These are phyloP conservation scores for Ormosia emarginata DNA, from an alignment of 306 rosid genomes.

Conservation along the genomic window DNA sequence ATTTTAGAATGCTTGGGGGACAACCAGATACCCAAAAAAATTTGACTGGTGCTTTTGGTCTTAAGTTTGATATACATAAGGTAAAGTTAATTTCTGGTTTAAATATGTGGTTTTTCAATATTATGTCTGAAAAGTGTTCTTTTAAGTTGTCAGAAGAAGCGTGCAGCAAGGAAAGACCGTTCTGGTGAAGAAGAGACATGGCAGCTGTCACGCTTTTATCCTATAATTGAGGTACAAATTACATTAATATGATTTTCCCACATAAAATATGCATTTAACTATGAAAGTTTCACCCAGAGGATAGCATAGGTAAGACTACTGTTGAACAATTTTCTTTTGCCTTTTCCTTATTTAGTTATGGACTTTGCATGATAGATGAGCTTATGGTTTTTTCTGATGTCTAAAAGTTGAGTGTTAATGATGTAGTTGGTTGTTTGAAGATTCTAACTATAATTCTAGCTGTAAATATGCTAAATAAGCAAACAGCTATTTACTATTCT, in stretches of 20 bases:
- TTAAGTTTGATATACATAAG: constrained; percentile 87
- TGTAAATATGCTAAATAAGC: neutral
- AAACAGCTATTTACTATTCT: neutral
- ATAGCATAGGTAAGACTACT: neutral
- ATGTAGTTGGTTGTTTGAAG: neutral
- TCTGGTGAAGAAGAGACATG: constrained; percentile 71
- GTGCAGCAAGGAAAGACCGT: constrained; percentile 78
- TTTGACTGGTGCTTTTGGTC: constrained; percentile 52
- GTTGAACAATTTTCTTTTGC: neutral
- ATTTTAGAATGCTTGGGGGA: constrained; percentile 73
- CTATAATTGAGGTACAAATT: constrained; percentile 76
- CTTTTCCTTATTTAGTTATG: constrained; percentile 6
- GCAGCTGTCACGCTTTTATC: constrained; percentile 92
- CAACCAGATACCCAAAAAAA: constrained; percentile 67
- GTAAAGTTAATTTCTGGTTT: constrained; percentile 32
- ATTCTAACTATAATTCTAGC: neutral
- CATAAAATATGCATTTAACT: neutral
- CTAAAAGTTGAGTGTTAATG: neutral
- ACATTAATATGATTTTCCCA: neutral
- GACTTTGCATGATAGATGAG: constrained; percentile 1
- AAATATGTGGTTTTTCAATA: neutral
- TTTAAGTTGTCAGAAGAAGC: constrained; percentile 70
- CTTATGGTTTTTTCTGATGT: neutral
- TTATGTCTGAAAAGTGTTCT: constrained; percentile 28
- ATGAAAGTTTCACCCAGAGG: constrained; percentile 3